phyloP scores from a whole-genome alignment of 2,329 filamentous ascomycete species.

The Domatiomyces globalis region DNA sequence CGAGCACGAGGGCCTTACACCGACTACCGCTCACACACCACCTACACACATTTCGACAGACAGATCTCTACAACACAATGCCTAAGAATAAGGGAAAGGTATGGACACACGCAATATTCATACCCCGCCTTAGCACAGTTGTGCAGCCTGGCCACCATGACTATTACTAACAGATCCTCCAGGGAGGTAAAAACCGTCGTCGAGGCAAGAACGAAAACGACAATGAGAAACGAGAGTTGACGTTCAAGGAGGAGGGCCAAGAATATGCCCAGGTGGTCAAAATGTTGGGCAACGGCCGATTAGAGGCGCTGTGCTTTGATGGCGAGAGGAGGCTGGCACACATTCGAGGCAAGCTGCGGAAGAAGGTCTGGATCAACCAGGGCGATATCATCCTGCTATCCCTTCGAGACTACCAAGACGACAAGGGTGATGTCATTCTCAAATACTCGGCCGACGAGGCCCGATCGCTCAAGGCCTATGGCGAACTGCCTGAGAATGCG shows the following conservation, averaged over 20 bases:
- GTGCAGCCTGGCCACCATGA: constrained; percentile 15
- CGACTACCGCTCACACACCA: background rate
- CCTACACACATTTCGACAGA: background rate
- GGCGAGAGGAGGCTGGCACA: constrained; percentile 73
- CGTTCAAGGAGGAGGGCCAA: constrained; percentile 98
- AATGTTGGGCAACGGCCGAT: constrained; percentile 90
- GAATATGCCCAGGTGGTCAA: constrained; percentile 80
- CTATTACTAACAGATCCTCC: constrained; percentile 22
- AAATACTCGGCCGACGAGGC: constrained; percentile 97
- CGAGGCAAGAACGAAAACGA: constrained; percentile 99
- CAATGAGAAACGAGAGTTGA: constrained; percentile 96
- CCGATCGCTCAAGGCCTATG: constrained; percentile 87
- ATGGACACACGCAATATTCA: constrained; percentile 26
- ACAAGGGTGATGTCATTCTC: constrained; percentile 84
- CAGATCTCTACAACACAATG: constrained; percentile 43
- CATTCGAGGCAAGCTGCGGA: constrained; percentile 90
- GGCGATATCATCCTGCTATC: constrained; percentile 84
- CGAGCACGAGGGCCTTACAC: background rate
- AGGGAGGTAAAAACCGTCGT: constrained; percentile 97
- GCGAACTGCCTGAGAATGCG: constrained; percentile 88
- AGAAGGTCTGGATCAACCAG: constrained; percentile 99
- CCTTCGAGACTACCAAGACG: constrained; percentile 83
- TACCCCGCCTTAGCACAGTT: constrained; percentile 1
- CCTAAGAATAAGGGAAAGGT: constrained; percentile 99
- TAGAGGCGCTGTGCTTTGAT: constrained; percentile 91